Base-by-base conservation (phyloP, 2,329 filamentous ascomycete genomes). In the Arthrinium puccinioides region DNA sequence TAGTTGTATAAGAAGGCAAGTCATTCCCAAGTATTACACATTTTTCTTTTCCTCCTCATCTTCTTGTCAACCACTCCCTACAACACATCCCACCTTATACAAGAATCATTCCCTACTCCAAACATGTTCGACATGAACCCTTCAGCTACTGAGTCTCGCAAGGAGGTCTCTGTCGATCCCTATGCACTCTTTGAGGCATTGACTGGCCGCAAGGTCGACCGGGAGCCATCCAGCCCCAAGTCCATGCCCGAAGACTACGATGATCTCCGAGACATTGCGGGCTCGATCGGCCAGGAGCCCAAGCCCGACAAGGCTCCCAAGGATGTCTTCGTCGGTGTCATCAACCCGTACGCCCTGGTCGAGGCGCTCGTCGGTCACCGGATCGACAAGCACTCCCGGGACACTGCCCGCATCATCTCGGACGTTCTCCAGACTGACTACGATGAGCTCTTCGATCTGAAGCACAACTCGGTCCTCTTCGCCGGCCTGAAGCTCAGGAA, bases 361-460 rank as follows among this genome's bases (percentile, higher is more conserved):
- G 65, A 68, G 52, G 61, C 63, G 16, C 54, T 68, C 36, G 48
- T 68, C 21, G 62, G 63, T 39, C 60, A 63, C 38, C 60, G 53
- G 37, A 53, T 68, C 15, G 59, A 68, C 45, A 52, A 55, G n/a
- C 43, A 48, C 31, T 61, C 60, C 20, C 48, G 57, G 15, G 50
- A 49, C 15, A 50, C 57, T 1, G 50, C 56, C 16, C 47, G 50
- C 11, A 55, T 69, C 39, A 45, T 69, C 20, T 56, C 61, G 32
- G 62, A 62, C 34, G 57, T 65, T 21, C 56, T 69, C 18, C 63
- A 67, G 52, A 67, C 63, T 14, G 64, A 68, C 48, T 69, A 69
- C 38, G 60, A 67, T 32, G 65, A 69, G 51, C 61, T 68, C 29
- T 69, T 69, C 35, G 65, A 68, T 49, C 51, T 67, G 57, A 63